phyloP scores from a whole-genome alignment of 306 rosid genomes.

The Geum urbanum region DNA sequence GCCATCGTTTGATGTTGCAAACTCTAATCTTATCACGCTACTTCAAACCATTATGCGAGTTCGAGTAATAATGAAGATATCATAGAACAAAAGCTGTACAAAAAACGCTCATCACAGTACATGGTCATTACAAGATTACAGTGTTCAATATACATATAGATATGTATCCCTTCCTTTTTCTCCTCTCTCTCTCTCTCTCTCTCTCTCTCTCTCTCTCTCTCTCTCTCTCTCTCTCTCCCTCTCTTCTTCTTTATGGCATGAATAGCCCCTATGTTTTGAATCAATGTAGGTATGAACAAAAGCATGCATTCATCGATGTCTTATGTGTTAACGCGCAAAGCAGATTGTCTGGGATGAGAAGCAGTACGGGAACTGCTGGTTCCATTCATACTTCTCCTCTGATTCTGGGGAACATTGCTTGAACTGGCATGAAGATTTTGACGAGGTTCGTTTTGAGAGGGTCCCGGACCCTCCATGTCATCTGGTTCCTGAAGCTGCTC shows the following conservation, averaged over 20 bases:
- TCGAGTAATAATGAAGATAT: background rate
- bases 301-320: background rate
- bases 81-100: slow-evolving; percentile 42
- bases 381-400: slow-evolving; percentile 23
- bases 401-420: slow-evolving; percentile 32
- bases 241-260: background rate
- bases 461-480: slow-evolving; percentile 23
- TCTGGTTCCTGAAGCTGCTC: slow-evolving; percentile 58
- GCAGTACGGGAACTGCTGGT: slow-evolving; percentile 20
- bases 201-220: slow-evolving; percentile 1
- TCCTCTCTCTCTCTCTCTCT: background rate
- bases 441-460: slow-evolving; percentile 26
- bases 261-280: slow-evolving; percentile 5
- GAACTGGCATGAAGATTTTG: slow-evolving; percentile 31
- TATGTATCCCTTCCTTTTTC: background rate
- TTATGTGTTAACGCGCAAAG: slow-evolving; percentile 32
- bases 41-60: too few species aligned
- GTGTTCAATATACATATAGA: slow-evolving; percentile 12
- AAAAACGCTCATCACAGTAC: slow-evolving; percentile 16
- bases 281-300: slow-evolving; percentile 13
- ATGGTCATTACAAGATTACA: slow-evolving; percentile 7
- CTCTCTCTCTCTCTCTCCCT: background rate
- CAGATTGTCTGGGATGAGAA: slow-evolving; percentile 32
- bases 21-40: too few species aligned
- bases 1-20: background rate